Evolutionary conservation across 164 flowering plant genomes (phyloP).

Genomic region (Macadamia integrifolia): DNA sequence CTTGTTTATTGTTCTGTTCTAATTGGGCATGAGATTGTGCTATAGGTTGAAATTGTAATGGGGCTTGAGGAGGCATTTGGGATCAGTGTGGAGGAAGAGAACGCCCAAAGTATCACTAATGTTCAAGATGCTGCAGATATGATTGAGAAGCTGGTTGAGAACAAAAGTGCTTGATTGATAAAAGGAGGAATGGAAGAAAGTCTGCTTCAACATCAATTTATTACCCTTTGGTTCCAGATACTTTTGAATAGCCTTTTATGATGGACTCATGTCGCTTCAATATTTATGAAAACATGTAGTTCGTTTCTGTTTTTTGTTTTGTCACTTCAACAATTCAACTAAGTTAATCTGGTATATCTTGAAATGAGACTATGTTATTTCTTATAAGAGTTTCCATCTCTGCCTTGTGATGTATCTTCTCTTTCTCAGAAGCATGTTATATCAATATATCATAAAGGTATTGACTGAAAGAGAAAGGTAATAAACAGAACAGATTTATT

Average conservation of each 20-base stretch:
- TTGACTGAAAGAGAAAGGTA: too few relatives aligned
- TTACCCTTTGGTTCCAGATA: neutral
- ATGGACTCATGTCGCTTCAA: too few relatives aligned
- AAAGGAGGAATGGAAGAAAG: neutral
- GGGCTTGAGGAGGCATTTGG: conserved; percentile 85
- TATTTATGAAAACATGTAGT: too few relatives aligned
- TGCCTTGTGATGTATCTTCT: too few relatives aligned
- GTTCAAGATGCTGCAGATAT: conserved; percentile 87
- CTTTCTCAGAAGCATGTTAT: too few relatives aligned
- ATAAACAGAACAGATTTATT: too few relatives aligned
- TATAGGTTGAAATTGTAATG: conserved; percentile 92
- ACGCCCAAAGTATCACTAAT: conserved; percentile 66
- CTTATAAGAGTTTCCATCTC: too few relatives aligned
- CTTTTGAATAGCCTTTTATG: neutral
- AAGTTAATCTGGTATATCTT: too few relatives aligned
- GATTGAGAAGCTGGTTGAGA: conserved; percentile 62
- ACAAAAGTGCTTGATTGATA: conserved; percentile 20
- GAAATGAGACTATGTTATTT: too few relatives aligned
- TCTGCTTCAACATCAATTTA: neutral
- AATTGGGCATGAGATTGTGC: neutral
- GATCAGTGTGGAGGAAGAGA: conserved; percentile 81
- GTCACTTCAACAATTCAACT: too few relatives aligned
- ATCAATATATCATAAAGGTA: too few relatives aligned
- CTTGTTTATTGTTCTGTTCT: neutral
- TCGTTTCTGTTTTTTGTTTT: too few relatives aligned